Evolutionary conservation across 2,329 filamentous ascomycete genomes (phyloP).

Genomic region (Colletotrichum sp.): DNA sequence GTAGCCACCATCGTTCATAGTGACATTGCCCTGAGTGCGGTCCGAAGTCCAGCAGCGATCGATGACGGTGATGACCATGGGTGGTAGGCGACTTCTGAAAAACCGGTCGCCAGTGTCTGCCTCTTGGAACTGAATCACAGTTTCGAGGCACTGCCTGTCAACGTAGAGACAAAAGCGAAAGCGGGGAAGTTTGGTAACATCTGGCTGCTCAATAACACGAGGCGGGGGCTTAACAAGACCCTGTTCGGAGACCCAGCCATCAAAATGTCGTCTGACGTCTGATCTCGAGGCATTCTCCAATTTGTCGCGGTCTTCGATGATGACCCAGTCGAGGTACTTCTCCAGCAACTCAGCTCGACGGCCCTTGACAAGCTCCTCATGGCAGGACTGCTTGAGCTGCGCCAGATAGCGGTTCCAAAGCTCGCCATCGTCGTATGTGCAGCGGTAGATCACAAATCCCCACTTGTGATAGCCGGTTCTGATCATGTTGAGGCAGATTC

Average conservation of each 20-base stretch:
- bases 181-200: not conserved
- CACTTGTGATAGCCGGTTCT: constrained; percentile 11
- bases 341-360: not conserved
- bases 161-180: constrained; percentile 3
- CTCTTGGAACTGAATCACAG: not conserved
- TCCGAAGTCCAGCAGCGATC: not conserved
- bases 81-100: not conserved
- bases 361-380: not conserved
- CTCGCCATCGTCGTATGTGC: constrained; percentile 18
- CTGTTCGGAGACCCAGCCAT: not conserved
- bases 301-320: constrained; percentile 4
- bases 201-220: not conserved
- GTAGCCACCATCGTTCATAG: not conserved
- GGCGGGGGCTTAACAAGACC: not conserved
- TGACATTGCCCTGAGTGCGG: not conserved
- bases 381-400: not conserved
- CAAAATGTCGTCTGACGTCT: not conserved
- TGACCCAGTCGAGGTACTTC: not conserved
- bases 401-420: constrained; percentile 8
- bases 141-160: not conserved
- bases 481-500: not conserved
- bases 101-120: not conserved
- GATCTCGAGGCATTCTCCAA: not conserved
- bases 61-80: not conserved
- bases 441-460: constrained; percentile 24